Base-by-base conservation (phyloP, 306 rosid species). In the Glycyrrhiza uralensis region DNA sequence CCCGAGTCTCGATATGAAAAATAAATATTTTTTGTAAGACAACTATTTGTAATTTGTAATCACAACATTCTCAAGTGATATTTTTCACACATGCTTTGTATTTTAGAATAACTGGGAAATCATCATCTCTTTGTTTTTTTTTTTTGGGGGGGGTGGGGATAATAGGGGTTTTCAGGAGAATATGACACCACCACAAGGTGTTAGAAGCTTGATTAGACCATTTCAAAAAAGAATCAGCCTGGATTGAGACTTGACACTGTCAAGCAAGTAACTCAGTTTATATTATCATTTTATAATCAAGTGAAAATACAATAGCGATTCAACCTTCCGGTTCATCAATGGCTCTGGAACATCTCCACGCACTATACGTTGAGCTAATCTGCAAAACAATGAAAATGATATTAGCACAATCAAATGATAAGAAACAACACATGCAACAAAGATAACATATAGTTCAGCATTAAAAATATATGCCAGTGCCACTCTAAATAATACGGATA, bases 311-410 rank as follows among this genome's bases (percentile, higher is more conserved):
- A 54, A 44, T 41, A 35, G 45, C 54, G 66, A 24, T 29, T 66
- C 49, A 69, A 89, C 99, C 99, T 89, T 91, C 33, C 99, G 73
- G 35, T 91, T 94, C 86, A 91, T 73, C 84, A 94, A 69, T 14
- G 97, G 97, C 77, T 95, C 97, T 18, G 97, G 97, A 82, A 95
- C 97, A 85, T 95, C 99, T 28, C 97, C 99, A 7, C 97, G 93
- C 71, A 94, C 91, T 65, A 95, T 95, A 19, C 96, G 87, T 79
- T 95, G 97, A 86, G 97, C 96, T 87, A 95, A 87, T 84, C 99
- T 95, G 91, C 55, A 86, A 72, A 65, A 17, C 32, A 39, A 46
- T 22, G 19, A 22, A 66, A 64, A 41, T 20, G 19, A 11, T 14
- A 60, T 72, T 9, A 47, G 68, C n/a, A 41, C 58, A 56, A 56